Evolutionary conservation across 805 yeast genomes (phyloP).

Genomic region (Cyberlindnera japonica): DNA sequence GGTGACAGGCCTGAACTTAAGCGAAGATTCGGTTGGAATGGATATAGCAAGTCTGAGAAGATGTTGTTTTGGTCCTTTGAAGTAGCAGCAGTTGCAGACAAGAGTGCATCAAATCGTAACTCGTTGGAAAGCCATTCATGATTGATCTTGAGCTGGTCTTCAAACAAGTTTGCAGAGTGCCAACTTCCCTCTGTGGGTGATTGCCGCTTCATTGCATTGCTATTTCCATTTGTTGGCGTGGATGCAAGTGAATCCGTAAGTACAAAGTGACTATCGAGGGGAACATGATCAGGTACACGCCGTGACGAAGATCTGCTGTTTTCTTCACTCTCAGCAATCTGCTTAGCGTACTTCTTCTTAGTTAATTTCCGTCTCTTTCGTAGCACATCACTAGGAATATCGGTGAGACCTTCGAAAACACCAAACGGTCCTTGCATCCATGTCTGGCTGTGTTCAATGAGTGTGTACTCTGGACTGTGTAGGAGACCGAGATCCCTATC

Average conservation of each 20-base stretch:
- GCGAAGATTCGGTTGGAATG: slow-evolving; percentile 10
- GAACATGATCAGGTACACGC: slow-evolving; percentile 1
- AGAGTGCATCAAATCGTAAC: slow-evolving; percentile 63
- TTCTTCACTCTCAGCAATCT: slow-evolving; percentile 8
- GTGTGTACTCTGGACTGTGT: slow-evolving; percentile 44
- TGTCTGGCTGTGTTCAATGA: slow-evolving; percentile 42
- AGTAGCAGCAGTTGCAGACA: slow-evolving; percentile 66
- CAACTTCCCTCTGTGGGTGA: slow-evolving; percentile 3
- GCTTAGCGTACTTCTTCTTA: slow-evolving; percentile 23
- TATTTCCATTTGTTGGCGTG: background rate
- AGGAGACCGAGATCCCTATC: slow-evolving; percentile 61
- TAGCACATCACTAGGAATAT: slow-evolving; percentile 21
- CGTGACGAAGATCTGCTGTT: slow-evolving; percentile 16
- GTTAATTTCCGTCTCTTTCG: slow-evolving; percentile 25
- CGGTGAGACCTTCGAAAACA: slow-evolving; percentile 52
- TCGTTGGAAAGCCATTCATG: slow-evolving; percentile 68
- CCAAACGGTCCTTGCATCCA: slow-evolving; percentile 77
- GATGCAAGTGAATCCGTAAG: background rate
- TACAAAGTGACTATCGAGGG: background rate
- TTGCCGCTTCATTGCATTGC: background rate
- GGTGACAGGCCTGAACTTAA: background rate
- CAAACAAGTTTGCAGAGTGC: slow-evolving; percentile 19
- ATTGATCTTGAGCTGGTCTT: slow-evolving; percentile 14
- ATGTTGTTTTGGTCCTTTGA: slow-evolving; percentile 51
- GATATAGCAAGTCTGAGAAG: slow-evolving; percentile 50